Base-by-base conservation (phyloP, 371 early-diverging fungal species). In the Mucor circinelloides region DNA sequence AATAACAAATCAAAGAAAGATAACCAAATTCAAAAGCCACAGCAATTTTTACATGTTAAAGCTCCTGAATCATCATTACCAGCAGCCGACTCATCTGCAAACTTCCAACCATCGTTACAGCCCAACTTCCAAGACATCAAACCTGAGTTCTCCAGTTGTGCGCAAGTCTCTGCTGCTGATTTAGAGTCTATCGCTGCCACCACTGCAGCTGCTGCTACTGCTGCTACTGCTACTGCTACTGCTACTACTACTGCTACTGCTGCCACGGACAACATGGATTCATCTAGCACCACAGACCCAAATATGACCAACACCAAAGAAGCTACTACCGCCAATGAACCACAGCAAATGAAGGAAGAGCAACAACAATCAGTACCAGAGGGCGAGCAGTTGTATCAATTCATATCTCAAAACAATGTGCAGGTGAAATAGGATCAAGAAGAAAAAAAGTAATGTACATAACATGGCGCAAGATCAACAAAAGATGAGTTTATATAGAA, bases 1-100 rank as follows among this genome's bases (percentile, higher is more conserved):
- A 68, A 68, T n/a, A 64, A 19, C 56, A 55, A 40, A 34, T 54
- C 23, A 27, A 64, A 19, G 42, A 40, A 38, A 21, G 28, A n/a
- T 19, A 42, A 56, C 55, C 34, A 55, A 23, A 32, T 17, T 6
- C 38, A 52, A 10, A 52, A 52, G 12, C 52, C 52, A 13, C 52
- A 52, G 27, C 23, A 52, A 13, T 52, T 52, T 13, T 27, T 52
- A 27, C 25, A 52, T 52, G 52, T 52, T 12, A 52, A 23, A 52
- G 13, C 13, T 12, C 25, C 25, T 52, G 12, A 25, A 25, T 4
- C 21, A 25, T 21, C 50, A 13, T 25, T 50, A 25, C 27, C 27
- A 52, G 27, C 25, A 21, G 46, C n/a, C 8, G 21, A 19, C 8
- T 6, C 17, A 17, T 40, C 40, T 40, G 46, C 3, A 1, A 2